Evolutionary conservation across 148 eudicot genomes (phyloP).

Genomic region (Rhododendron molle): DNA sequence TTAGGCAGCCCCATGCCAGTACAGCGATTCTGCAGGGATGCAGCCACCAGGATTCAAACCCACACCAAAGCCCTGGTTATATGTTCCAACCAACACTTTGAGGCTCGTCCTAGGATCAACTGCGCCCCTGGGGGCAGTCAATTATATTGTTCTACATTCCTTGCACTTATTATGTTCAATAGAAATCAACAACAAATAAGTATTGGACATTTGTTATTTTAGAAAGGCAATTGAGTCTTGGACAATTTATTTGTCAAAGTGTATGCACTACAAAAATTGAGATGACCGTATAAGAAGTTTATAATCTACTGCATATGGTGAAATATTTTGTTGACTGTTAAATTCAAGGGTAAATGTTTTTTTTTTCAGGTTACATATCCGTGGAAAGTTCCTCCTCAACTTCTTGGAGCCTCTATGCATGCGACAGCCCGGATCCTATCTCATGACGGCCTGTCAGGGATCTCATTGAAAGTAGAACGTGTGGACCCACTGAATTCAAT

Average conservation of each 20-base stretch:
- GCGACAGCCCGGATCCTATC: constrained; percentile 63
- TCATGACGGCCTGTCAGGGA: constrained; percentile 61
- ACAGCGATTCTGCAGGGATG: no score
- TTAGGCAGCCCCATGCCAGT: no score
- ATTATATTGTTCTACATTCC: not conserved
- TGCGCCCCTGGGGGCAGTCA: no score
- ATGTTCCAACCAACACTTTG: no score
- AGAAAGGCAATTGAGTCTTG: not conserved
- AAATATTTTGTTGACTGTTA: not conserved
- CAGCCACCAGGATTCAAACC: no score
- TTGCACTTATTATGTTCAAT: not conserved
- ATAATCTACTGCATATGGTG: not conserved
- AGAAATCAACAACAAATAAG: not conserved
- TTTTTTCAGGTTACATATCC: constrained; percentile 55
- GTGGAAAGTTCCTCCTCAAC: constrained; percentile 48
- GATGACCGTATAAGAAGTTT: not conserved
- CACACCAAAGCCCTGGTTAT: no score
- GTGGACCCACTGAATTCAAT: constrained; percentile 47
- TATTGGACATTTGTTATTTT: not conserved
- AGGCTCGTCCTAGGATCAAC: no score
- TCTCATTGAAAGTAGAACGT: constrained; percentile 26
- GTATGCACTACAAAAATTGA: not conserved
- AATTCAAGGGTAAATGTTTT: constrained; percentile 4
- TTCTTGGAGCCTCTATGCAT: constrained; percentile 53
- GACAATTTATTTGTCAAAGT: not conserved